phyloP scores from a whole-genome alignment of 345 rosid species.

The Kandelia obovata region DNA sequence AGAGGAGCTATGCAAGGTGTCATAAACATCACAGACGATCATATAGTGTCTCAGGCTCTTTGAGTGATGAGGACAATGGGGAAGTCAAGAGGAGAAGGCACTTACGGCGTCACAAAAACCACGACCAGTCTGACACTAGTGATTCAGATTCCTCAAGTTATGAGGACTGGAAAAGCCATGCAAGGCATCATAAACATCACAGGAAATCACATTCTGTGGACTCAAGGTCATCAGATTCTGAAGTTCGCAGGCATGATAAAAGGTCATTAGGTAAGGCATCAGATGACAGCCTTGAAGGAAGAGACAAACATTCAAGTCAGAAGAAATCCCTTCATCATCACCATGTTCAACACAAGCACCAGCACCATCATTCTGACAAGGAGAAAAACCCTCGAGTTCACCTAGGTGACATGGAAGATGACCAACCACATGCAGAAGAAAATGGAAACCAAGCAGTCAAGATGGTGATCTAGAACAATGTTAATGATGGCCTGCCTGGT shows the following conservation, averaged over 20 bases:
- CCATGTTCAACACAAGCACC: slow-evolving; percentile 27
- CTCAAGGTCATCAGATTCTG: slow-evolving; percentile 29
- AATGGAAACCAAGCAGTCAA: slow-evolving; percentile 13
- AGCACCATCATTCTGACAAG: slow-evolving; percentile 7
- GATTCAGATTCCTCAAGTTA: slow-evolving; percentile 21
- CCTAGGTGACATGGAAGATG: not conserved
- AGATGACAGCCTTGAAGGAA: slow-evolving; percentile 28
- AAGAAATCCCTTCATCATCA: slow-evolving; percentile 19
- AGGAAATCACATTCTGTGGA: slow-evolving; percentile 14
- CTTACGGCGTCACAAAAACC: slow-evolving; percentile 37
- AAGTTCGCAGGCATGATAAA: slow-evolving; percentile 4
- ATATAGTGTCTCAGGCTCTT: slow-evolving; percentile 28
- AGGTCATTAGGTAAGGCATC: slow-evolving; percentile 39
- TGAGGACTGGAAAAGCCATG: slow-evolving; percentile 23
- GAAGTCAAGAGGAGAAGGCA: slow-evolving; percentile 33
- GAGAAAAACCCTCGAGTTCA: not conserved
- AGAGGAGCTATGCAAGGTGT: slow-evolving; percentile 31
- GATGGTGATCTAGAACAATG: not conserved
- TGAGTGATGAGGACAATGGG: slow-evolving; percentile 27
- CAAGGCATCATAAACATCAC: slow-evolving; percentile 26
- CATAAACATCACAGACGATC: slow-evolving; percentile 23
- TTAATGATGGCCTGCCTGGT: not conserved
- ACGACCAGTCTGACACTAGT: not conserved
- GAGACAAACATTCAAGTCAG: slow-evolving; percentile 22
- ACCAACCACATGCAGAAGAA: slow-evolving; percentile 1